Conservation (phyloP, 169 alveolate species). For the Cryptosporidium ryanae region DNA sequence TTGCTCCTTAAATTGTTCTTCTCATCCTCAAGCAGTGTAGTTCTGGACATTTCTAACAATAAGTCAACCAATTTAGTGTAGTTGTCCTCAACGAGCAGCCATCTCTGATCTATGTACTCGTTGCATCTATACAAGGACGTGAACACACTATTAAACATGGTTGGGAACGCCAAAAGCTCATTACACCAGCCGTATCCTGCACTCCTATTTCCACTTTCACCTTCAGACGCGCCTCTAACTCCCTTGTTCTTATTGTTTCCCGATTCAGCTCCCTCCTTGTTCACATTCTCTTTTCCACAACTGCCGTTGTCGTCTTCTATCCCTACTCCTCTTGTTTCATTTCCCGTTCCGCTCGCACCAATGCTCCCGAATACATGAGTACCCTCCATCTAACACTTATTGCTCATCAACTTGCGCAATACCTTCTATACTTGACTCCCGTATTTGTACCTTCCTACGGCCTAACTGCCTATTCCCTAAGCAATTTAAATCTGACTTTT, state of each 20-base stretch:
- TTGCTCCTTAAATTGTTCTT: background rate
- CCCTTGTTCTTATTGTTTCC: background rate
- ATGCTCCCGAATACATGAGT: background rate
- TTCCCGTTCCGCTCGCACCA: background rate
- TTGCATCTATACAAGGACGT: slow-evolving; percentile 26
- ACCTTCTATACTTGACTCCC: background rate
- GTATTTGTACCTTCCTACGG: too few species aligned
- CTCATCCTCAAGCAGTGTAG: background rate
- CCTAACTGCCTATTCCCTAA: too few species aligned
- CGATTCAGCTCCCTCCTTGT: background rate
- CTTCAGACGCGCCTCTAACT: background rate
- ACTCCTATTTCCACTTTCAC: too few species aligned
- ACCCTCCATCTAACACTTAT: too few species aligned
- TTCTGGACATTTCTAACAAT: slow-evolving; percentile 11
- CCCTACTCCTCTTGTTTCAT: background rate
- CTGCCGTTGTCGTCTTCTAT: background rate
- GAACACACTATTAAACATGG: slow-evolving; percentile 29
- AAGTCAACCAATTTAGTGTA: slow-evolving; percentile 17
- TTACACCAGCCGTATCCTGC: slow-evolving; percentile 48
- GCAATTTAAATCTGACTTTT: too few species aligned
- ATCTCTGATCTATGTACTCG: slow-evolving; percentile 62
- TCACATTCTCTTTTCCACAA: background rate
- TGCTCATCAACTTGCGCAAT: background rate
- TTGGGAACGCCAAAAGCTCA: slow-evolving; percentile 38
- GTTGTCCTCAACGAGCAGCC: slow-evolving; percentile 26